Conservation (phyloP, 2,329 filamentous ascomycete species). For the Aspergillus chevalieri region DNA sequence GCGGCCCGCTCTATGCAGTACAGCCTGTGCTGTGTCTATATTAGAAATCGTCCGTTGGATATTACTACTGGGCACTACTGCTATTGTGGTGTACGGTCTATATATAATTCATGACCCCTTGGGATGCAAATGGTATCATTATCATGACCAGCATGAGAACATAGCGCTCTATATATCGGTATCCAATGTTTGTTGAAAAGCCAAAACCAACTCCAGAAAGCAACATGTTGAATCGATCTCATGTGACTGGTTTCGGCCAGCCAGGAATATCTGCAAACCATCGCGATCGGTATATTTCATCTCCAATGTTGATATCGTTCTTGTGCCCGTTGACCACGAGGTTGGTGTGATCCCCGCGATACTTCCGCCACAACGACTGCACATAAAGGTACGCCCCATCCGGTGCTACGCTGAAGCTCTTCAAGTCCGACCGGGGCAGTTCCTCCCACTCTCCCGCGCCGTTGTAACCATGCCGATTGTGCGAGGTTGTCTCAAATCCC, state of each 20-base stretch:
- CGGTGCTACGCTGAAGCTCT: constrained; percentile 19
- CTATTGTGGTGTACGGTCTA: no score
- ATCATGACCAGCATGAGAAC: no score
- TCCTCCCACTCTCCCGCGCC: constrained; percentile 13
- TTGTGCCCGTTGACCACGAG: constrained; percentile 13
- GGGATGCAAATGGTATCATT: no score
- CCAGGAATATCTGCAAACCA: constrained; percentile 19
- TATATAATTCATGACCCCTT: no score
- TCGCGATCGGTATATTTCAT: constrained; percentile 22
- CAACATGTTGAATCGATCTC: no score
- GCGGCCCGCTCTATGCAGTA: not conserved
- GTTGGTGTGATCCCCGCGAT: constrained; percentile 17
- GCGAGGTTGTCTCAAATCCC: constrained; percentile 19
- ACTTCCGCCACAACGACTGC: constrained; percentile 16
- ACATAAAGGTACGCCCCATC: constrained; percentile 19
- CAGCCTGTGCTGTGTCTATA: no score
- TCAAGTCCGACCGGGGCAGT: constrained; percentile 17
- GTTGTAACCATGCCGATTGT: constrained; percentile 15
- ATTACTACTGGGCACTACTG: no score
- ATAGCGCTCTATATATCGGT: no score
- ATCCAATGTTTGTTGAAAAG: no score
- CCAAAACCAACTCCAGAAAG: no score
- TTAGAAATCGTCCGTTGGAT: no score
- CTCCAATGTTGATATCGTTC: constrained; percentile 14
- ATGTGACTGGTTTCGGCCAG: constrained; percentile 17